Percentiles rank a stretch among this genome's conserved stretches.
phyloP scores from a whole-genome alignment of 73 alveolate genomes.

The Paramecium sexaurelia region DNA sequence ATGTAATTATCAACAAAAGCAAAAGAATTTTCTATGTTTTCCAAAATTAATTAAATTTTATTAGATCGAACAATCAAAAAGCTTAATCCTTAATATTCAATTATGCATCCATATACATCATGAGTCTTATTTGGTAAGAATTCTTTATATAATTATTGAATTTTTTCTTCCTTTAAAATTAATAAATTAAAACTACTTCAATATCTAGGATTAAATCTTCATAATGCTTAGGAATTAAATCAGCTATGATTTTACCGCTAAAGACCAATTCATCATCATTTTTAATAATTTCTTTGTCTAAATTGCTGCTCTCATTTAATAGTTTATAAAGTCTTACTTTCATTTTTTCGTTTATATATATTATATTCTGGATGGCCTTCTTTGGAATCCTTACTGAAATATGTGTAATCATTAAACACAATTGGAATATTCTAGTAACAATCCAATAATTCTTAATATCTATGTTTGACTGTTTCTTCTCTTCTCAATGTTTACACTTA shows the following conservation, averaged over 20 bases:
- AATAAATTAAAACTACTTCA: neutral
- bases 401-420: neutral
- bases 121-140: neutral
- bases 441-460: neutral
- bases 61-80: neutral
- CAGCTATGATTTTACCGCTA: neutral
- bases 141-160: neutral
- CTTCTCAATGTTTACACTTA: neutral
- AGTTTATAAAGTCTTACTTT: conserved; percentile 2
- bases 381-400: neutral
- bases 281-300: neutral
- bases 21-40: neutral
- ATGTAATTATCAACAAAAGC: neutral
- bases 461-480: neutral
- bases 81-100: neutral
- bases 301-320: conserved; percentile 40
- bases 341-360: neutral
- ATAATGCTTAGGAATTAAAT: neutral
- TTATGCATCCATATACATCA: conserved; percentile 8
- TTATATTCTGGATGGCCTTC: conserved; percentile 8
- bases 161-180: neutral
- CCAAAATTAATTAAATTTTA: neutral
- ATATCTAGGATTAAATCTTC: neutral
- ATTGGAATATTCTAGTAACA: neutral
- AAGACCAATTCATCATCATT: conserved; percentile 16